phyloP scores from a whole-genome alignment of 768 basidiomycete species.

The Collybia mongolica region DNA sequence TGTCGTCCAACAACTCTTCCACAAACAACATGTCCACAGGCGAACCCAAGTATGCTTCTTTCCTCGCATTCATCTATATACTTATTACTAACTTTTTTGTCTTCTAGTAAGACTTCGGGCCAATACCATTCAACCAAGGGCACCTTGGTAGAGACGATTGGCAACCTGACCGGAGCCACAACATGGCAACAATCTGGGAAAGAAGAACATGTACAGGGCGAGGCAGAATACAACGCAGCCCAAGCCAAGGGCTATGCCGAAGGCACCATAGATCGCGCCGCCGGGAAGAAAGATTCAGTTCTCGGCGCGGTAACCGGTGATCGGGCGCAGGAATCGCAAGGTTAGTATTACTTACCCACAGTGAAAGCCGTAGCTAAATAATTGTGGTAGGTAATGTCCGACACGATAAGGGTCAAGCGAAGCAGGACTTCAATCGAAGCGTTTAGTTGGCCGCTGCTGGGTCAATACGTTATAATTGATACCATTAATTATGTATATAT shows the following conservation, averaged over 20 bases:
- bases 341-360: conserved; percentile 20
- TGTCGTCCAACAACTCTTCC: conserved; percentile 13
- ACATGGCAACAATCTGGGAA: conserved; percentile 39
- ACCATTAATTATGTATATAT: neutral
- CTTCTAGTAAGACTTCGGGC: conserved; percentile 33
- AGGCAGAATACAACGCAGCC: conserved; percentile 41
- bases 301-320: conserved; percentile 51
- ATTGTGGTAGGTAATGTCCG: conserved; percentile 42
- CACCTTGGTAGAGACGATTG: conserved; percentile 31
- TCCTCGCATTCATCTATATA: neutral
- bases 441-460: neutral
- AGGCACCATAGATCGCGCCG: conserved; percentile 39
- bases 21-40: conserved; percentile 25
- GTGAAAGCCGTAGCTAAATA: neutral
- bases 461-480: neutral
- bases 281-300: conserved; percentile 45
- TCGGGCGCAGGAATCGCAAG: conserved; percentile 35
- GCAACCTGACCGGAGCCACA: conserved; percentile 38
- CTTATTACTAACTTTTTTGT: neutral
- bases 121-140: conserved; percentile 39
- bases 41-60: conserved; percentile 26
- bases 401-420: conserved; percentile 52
- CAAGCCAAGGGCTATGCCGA: conserved; percentile 46
- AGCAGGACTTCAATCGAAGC: conserved; percentile 52
- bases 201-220: conserved; percentile 43